Base-by-base conservation (phyloP, 768 basidiomycete species). In the Auricularia cornea region DNA sequence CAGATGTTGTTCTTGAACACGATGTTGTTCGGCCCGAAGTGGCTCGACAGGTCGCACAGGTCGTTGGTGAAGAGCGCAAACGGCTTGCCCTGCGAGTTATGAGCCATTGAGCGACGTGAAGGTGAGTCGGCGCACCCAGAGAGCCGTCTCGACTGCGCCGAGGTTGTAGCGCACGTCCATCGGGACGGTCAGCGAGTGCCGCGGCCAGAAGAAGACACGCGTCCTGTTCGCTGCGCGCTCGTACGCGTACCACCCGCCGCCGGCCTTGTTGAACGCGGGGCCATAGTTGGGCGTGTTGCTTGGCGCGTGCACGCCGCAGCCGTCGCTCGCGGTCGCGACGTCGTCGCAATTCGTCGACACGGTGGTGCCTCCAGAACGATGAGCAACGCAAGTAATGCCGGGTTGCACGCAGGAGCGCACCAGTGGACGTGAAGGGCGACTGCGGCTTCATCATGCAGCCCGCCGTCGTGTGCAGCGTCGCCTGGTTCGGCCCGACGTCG, bases 181-280 rank as follows among this genome's bases (percentile, higher is more conserved):
- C 12, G 75, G 75, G 4, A 74, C 69, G 8, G 54, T 57, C 29
- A 56, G 54, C 8, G 70, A 26, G 33, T 70, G 54, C 51, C 85
- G 78, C 1, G 84, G 77, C 86, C 86, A 90, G 75, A 88, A 90
- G 83, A 84, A 90, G 57, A 89, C 77, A 65, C 85, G 86, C 70
- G 90, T 83, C 69, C 78, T 83, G 3, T 70, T 68, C 28, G 72
- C 65, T 0, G 85, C 86, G 38, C 86, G 79, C 69, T 88, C 85
- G 0, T 60, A 64, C 10, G 69, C 78, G 41, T 71, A 86, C 83
- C 82, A 87, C 65, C 86, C 86, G 26, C 86, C 87, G 5, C 86
- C 85, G 44, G 77, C 77, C 44, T 60, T 64, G 69, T 89, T 88
- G 73, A 89, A 84, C 1, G 69, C 69, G 2, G 84, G 80, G 0